Evolutionary conservation across 2,329 filamentous ascomycete genomes (phyloP).

Genomic region (Clonostachys chloroleuca): DNA sequence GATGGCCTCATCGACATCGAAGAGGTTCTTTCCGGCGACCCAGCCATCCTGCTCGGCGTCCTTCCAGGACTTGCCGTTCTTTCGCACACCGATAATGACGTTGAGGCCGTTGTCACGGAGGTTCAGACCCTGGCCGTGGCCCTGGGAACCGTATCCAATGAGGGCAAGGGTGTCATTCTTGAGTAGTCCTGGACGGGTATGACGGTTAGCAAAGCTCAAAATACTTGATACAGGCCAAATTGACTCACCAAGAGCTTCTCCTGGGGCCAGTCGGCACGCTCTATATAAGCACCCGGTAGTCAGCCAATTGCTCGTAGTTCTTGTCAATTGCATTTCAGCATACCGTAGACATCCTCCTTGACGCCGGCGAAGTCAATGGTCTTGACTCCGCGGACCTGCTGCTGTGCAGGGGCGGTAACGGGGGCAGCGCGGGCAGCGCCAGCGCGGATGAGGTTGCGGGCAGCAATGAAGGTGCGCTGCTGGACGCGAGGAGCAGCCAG

Average conservation of each 20-base stretch:
- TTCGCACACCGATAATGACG: conserved; percentile 97
- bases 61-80: conserved; percentile 98
- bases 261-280: conserved; percentile 96
- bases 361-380: conserved; percentile 97
- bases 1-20: conserved; percentile 97
- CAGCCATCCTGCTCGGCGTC: conserved; percentile 96
- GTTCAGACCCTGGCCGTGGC: conserved; percentile 98
- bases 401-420: conserved; percentile 46
- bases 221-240: not conserved
- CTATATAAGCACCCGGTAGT: conserved; percentile 35
- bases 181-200: conserved; percentile 73
- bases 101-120: conserved; percentile 99
- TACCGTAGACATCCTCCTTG: conserved; percentile 94
- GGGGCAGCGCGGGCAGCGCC: conserved; percentile 48
- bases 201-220: not conserved
- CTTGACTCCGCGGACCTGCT: conserved; percentile 88
- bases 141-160: conserved; percentile 97
- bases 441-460: conserved; percentile 49
- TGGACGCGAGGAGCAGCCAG: conserved; percentile 55
- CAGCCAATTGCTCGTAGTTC: not conserved
- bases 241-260: conserved; percentile 91
- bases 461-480: conserved; percentile 60
- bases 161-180: conserved; percentile 99
- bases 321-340: conserved; percentile 13
- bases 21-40: conserved; percentile 97